These are phyloP conservation scores for Xanthoconium stramineum DNA, from an alignment of 768 basidiomycete genomes.

Conservation along the genomic window DNA sequence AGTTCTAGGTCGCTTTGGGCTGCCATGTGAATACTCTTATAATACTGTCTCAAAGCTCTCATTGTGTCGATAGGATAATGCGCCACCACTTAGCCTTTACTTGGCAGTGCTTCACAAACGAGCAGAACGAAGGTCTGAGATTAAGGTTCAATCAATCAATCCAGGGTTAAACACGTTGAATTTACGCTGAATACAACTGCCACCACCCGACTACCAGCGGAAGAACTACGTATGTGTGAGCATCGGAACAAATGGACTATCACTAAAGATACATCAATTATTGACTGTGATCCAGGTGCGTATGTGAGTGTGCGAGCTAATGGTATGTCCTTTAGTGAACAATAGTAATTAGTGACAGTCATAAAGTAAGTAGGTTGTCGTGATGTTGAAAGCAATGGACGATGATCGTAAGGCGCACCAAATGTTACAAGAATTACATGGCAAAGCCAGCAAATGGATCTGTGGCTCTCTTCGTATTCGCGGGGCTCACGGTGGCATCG, in stretches of 20 bases:
- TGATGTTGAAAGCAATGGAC: neutral
- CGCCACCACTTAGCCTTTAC: no score
- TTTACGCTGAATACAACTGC: slow-evolving; percentile 3
- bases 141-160: neutral
- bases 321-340: slow-evolving; percentile 6
- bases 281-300: neutral
- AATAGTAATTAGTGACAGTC: slow-evolving; percentile 9
- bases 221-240: neutral
- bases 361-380: slow-evolving; percentile 12
- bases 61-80: neutral
- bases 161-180: neutral
- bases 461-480: slow-evolving; percentile 43
- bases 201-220: slow-evolving; percentile 1
- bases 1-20: no score
- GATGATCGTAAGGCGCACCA: neutral
- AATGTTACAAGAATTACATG: slow-evolving; percentile 19
- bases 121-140: neutral
- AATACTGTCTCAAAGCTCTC: neutral
- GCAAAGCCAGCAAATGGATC: slow-evolving; percentile 49
- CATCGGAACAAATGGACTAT: slow-evolving; percentile 6
- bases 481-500: slow-evolving; percentile 42
- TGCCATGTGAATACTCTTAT: no score
- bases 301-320: slow-evolving; percentile 9
- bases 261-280: slow-evolving; percentile 27
- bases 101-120: no score